Percentiles rank a stretch among this genome's conserved stretches.
These are phyloP conservation scores for Miamiensis avidus DNA, from an alignment of 169 alveolate species.

Conservation along the genomic window DNA sequence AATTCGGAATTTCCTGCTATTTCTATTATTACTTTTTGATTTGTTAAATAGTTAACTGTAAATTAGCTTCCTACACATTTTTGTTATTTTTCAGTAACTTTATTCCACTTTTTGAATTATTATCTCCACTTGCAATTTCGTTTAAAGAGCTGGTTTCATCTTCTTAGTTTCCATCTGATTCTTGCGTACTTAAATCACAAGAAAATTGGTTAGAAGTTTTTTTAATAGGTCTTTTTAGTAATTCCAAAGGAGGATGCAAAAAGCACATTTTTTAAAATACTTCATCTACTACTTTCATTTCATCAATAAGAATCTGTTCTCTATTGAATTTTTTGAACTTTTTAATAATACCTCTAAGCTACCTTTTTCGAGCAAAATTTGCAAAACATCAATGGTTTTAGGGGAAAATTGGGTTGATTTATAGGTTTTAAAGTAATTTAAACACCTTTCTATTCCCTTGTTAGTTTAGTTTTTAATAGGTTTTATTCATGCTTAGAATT, in stretches of 20 bases:
- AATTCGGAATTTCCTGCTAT: too few relatives aligned
- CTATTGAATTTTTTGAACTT: too few relatives aligned
- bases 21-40: too few relatives aligned
- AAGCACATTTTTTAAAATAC: not conserved
- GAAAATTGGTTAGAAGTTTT: too few relatives aligned
- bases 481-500: not conserved
- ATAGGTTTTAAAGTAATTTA: too few relatives aligned
- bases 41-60: too few relatives aligned
- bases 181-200: not conserved
- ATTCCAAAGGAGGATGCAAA: not conserved
- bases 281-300: not conserved
- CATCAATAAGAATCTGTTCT: not conserved
- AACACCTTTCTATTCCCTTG: not conserved
- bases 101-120: not conserved
- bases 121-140: too few relatives aligned
- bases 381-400: not conserved
- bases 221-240: too few relatives aligned
- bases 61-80: not conserved
- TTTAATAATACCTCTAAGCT: not conserved
- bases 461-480: not conserved
- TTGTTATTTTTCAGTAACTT: not conserved
- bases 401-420: not conserved
- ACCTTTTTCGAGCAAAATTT: not conserved
- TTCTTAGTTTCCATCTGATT: not conserved
- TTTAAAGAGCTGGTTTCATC: not conserved